phyloP scores from a whole-genome alignment of 768 basidiomycete genomes.

The Tylopilus balloui region DNA sequence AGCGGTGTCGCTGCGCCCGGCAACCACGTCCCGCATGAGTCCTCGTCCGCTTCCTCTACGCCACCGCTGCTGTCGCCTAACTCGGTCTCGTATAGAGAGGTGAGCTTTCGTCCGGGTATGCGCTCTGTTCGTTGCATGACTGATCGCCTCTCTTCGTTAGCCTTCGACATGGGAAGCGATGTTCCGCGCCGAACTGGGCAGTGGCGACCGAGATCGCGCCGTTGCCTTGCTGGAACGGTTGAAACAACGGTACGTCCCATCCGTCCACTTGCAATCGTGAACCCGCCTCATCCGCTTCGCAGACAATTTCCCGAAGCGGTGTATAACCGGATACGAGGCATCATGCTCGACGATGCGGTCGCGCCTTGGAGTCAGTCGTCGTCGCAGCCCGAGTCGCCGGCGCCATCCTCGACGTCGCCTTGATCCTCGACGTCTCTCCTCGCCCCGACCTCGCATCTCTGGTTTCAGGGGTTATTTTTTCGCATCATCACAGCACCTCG shows the following conservation, averaged over 20 bases:
- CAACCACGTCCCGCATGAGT: slow-evolving; percentile 76
- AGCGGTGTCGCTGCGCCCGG: slow-evolving; percentile 82
- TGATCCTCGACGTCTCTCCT: too few relatives aligned
- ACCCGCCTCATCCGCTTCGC: neutral
- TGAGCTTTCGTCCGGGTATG: slow-evolving; percentile 1
- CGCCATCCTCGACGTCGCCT: neutral
- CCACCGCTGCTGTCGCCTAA: slow-evolving; percentile 29
- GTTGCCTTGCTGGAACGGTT: slow-evolving; percentile 64
- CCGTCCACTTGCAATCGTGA: neutral
- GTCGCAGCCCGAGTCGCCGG: neutral
- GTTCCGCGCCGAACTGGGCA: slow-evolving; percentile 85
- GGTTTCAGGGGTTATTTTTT: neutral
- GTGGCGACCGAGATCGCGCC: slow-evolving; percentile 69
- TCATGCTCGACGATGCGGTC: slow-evolving; percentile 67
- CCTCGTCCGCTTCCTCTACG: slow-evolving; percentile 9
- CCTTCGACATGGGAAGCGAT: slow-evolving; percentile 95
- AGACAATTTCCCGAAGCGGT: slow-evolving; percentile 75
- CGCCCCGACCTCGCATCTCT: neutral
- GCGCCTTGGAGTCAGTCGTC: slow-evolving; percentile 38
- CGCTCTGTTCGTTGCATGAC: neutral
- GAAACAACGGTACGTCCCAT: slow-evolving; percentile 56
- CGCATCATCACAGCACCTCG: too few relatives aligned
- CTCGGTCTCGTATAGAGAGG: slow-evolving; percentile 38
- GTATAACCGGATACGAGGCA: slow-evolving; percentile 73
- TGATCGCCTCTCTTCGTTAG: slow-evolving; percentile 29